A percentile compares a stretch with the other conserved stretches of the same genome.
Conservation (phyloP, 2,329 filamentous ascomycete genomes). For the Clarireedia hainanense region DNA sequence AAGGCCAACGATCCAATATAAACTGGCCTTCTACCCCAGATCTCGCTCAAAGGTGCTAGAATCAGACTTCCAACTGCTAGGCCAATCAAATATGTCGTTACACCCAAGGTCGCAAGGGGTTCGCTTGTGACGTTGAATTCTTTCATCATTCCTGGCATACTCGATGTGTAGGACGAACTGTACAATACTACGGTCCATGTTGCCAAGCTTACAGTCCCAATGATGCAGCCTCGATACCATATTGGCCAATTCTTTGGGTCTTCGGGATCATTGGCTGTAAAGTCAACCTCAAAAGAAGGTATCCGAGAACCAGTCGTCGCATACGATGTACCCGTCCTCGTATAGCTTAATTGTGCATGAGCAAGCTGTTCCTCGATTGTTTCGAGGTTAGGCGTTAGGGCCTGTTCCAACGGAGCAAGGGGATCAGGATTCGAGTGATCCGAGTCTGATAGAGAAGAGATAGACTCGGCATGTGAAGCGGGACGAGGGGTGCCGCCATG, state of each 20-base stretch:
- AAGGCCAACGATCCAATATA: slow-evolving; percentile 57
- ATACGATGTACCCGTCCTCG: slow-evolving; percentile 36
- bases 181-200: slow-evolving; percentile 51
- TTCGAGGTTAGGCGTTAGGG: slow-evolving; percentile 32
- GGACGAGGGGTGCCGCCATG: slow-evolving; percentile 16
- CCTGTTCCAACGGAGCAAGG: slow-evolving; percentile 33
- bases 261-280: slow-evolving; percentile 51
- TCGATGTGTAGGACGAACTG: slow-evolving; percentile 71
- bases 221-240: slow-evolving; percentile 33
- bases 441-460: slow-evolving; percentile 11
- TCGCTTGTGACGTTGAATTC: slow-evolving; percentile 54
- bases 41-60: slow-evolving; percentile 65
- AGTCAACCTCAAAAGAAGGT: slow-evolving; percentile 66
- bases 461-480: neutral
- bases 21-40: slow-evolving; percentile 61
- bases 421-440: slow-evolving; percentile 23
- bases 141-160: slow-evolving; percentile 57
- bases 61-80: slow-evolving; percentile 65
- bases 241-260: slow-evolving; percentile 65
- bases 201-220: slow-evolving; percentile 31
- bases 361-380: slow-evolving; percentile 34
- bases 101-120: slow-evolving; percentile 61
- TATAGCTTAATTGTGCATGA: slow-evolving; percentile 29
- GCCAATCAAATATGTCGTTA: slow-evolving; percentile 73
- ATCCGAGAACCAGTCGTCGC: slow-evolving; percentile 37